These are phyloP conservation scores for Arthrobotrys conoides DNA, from an alignment of 2,329 filamentous ascomycete species.

Conservation along the genomic window DNA sequence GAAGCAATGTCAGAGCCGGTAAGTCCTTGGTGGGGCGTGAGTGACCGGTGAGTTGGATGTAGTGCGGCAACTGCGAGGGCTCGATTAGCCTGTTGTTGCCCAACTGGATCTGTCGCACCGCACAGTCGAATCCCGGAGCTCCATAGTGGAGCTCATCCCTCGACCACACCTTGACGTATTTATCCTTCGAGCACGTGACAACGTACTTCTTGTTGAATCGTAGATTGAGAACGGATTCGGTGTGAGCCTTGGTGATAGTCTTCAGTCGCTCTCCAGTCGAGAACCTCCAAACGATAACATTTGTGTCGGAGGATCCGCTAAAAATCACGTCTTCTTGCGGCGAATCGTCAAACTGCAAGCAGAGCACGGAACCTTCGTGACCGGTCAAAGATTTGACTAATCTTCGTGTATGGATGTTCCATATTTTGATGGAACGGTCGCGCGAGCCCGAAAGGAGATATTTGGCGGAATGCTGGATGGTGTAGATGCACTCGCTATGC, in stretches of 20 bases:
- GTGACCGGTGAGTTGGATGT: constrained; percentile 68
- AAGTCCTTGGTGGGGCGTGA: constrained; percentile 68
- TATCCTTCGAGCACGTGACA: constrained; percentile 97
- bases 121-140: constrained; percentile 66
- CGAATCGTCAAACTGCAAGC: constrained; percentile 92
- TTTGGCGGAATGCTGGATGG: constrained; percentile 86
- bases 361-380: constrained; percentile 89
- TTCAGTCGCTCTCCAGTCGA: constrained; percentile 88
- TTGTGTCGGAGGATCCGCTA: constrained; percentile 92
- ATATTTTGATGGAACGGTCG: constrained; percentile 88
- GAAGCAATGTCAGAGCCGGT: constrained; percentile 81
- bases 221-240: constrained; percentile 92
- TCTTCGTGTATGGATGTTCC: constrained; percentile 86
- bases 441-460: constrained; percentile 94
- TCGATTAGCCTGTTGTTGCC: constrained; percentile 60
- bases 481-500: constrained; percentile 94
- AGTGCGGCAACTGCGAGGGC: constrained; percentile 63
- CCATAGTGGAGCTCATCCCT: constrained; percentile 76
- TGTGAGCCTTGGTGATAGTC: constrained; percentile 81
- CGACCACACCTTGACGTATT: constrained; percentile 96
- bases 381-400: constrained; percentile 81
- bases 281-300: constrained; percentile 92
- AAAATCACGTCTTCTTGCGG: constrained; percentile 92
- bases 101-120: constrained; percentile 60
- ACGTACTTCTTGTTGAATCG: constrained; percentile 91